phyloP scores from a whole-genome alignment of 257 asterid species.

The Solanum stenotomum region DNA sequence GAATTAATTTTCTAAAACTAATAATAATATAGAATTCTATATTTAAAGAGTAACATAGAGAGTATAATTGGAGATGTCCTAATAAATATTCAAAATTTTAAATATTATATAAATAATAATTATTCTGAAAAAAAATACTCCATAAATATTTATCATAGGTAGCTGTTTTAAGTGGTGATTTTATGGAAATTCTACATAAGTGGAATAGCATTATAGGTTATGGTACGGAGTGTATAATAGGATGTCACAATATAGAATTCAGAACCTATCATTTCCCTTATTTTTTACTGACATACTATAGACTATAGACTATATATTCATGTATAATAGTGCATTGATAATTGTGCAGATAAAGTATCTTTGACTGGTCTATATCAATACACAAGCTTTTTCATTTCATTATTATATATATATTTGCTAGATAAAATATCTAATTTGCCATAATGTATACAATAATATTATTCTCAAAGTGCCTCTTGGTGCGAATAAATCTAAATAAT shows the following conservation, averaged over 20 bases:
- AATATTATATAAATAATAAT: no score
- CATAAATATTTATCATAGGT: background rate
- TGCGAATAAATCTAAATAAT: background rate
- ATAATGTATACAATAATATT: background rate
- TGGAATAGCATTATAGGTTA: background rate
- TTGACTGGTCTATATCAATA: constrained; percentile 10
- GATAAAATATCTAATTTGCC: background rate
- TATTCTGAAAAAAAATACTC: no score
- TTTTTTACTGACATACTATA: constrained; percentile 13
- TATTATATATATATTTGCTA: no score
- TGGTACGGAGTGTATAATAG: background rate
- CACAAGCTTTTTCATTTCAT: background rate
- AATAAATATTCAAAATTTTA: no score
- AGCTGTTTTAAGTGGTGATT: background rate
- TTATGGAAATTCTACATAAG: background rate
- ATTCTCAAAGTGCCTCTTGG: background rate
- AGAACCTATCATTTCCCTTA: constrained; percentile 21
- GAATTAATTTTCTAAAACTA: no score
- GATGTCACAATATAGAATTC: constrained; percentile 37
- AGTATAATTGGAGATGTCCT: no score
- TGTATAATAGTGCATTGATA: constrained; percentile 4
- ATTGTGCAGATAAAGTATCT: constrained; percentile 5
- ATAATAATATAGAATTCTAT: no score
- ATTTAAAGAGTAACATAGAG: no score
- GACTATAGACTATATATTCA: constrained; percentile 1